Evolutionary conservation across 169 alveolate genomes (phyloP).

Genomic region (Plasmodium blacklocki): DNA sequence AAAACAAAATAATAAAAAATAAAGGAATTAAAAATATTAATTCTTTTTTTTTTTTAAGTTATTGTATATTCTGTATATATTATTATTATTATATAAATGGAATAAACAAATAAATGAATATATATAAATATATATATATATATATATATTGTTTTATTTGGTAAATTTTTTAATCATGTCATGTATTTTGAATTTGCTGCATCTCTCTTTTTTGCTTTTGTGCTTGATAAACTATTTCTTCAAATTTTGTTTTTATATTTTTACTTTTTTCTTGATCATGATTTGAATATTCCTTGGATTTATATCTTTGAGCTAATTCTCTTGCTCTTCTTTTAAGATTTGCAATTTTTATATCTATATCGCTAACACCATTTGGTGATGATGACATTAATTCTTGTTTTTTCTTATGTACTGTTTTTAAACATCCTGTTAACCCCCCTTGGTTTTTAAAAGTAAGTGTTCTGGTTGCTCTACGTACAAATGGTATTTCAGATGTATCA

Average conservation of each 20-base stretch:
- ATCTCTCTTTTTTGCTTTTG: conserved; percentile 33
- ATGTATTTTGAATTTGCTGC: not conserved
- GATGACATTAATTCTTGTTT: conserved; percentile 68
- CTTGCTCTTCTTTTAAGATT: conserved; percentile 77
- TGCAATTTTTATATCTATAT: conserved; percentile 74
- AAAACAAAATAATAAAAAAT: no score
- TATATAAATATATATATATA: no score
- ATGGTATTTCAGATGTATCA: conserved; percentile 45
- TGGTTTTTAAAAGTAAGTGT: conserved; percentile 60
- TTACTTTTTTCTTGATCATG: conserved; percentile 11
- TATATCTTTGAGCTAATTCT: conserved; percentile 73
- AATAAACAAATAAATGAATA: no score
- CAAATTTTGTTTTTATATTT: conserved; percentile 34
- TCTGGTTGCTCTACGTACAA: conserved; percentile 75
- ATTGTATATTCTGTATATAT: no score
- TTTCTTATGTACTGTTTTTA: conserved; percentile 49
- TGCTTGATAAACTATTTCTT: conserved; percentile 54
- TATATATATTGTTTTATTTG: no score
- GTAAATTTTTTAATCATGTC: no score
- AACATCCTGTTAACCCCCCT: conserved; percentile 74
- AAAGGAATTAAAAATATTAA: no score
- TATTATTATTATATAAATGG: no score
- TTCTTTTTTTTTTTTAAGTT: no score
- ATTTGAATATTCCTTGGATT: conserved; percentile 25
- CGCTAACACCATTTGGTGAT: conserved; percentile 44